Percentiles rank a stretch among this genome's conserved stretches.
Evolutionary conservation across 768 basidiomycete genomes (phyloP).

Genomic region (Clitopilus passeckerianus): DNA sequence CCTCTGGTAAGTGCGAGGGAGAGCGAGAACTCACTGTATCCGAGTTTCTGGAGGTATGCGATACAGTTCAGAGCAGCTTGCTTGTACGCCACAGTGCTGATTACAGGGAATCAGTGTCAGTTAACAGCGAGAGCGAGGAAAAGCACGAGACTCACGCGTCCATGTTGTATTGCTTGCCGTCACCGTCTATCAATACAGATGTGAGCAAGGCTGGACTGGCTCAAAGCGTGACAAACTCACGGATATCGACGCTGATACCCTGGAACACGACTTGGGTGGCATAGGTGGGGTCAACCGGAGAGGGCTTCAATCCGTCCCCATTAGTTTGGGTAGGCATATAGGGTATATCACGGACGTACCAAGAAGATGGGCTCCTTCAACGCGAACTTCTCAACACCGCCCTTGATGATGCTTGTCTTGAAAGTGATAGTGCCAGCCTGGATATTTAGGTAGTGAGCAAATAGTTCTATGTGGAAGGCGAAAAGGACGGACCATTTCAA

Average conservation of each 20-base stretch:
- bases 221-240: slow-evolving; percentile 28
- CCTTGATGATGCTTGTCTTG: slow-evolving; percentile 68
- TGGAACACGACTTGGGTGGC: slow-evolving; percentile 72
- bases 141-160: slow-evolving; percentile 46
- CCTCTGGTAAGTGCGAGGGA: not conserved
- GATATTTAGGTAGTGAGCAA: not conserved
- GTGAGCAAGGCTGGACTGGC: not conserved
- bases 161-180: slow-evolving; percentile 75
- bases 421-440: slow-evolving; percentile 72
- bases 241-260: slow-evolving; percentile 68
- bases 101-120: not conserved
- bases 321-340: not conserved
- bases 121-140: not conserved
- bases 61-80: slow-evolving; percentile 77
- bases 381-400: slow-evolving; percentile 68
- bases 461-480: not conserved
- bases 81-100: slow-evolving; percentile 71
- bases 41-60: slow-evolving; percentile 63
- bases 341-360: slow-evolving; percentile 26
- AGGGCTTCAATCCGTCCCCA: slow-evolving; percentile 39
- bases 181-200: slow-evolving; percentile 42
- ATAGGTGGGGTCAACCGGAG: slow-evolving; percentile 71
- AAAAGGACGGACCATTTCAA: slow-evolving; percentile 53
- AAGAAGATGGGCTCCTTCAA: slow-evolving; percentile 73
- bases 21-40: not conserved